These are phyloP conservation scores for Capronia americana DNA, from an alignment of 2,329 filamentous ascomycete genomes.

Conservation along the genomic window DNA sequence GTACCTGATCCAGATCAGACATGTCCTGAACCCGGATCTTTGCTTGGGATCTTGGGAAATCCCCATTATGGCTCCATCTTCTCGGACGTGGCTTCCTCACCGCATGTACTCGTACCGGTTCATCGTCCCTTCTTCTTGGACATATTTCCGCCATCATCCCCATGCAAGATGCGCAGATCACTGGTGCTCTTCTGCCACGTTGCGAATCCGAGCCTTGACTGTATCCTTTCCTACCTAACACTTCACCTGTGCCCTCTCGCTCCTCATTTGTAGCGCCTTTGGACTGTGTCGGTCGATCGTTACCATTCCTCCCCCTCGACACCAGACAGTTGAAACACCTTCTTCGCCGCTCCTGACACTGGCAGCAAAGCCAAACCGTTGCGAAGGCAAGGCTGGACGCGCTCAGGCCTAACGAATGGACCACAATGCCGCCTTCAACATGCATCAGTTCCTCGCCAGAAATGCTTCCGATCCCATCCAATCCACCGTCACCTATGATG, in stretches of 20 bases:
- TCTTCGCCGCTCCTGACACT: background rate
- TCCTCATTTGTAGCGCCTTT: background rate
- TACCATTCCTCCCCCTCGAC: conserved; percentile 3
- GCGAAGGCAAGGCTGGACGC: background rate
- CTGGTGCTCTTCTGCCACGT: background rate
- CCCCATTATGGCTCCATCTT: conserved; percentile 4
- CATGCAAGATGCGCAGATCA: background rate
- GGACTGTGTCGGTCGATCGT: conserved; percentile 3
- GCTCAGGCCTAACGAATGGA: conserved; percentile 19
- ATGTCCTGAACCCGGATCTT: conserved; percentile 3
- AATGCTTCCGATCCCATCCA: conserved; percentile 3
- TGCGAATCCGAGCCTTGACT: conserved; percentile 1
- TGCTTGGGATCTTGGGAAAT: background rate
- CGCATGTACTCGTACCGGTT: background rate
- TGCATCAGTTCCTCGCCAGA: conserved; percentile 6
- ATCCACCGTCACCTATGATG: conserved; percentile 29
- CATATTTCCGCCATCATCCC: conserved; percentile 8
- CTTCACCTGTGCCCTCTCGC: background rate
- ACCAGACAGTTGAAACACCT: background rate
- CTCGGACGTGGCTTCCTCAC: conserved; percentile 11
- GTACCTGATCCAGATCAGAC: background rate
- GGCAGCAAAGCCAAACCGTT: background rate
- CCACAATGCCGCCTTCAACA: conserved; percentile 6
- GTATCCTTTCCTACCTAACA: conserved; percentile 12
- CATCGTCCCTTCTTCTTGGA: conserved; percentile 7